Evolutionary conservation across 441 rosid species (phyloP).

Genomic region (Populus hybrid): DNA sequence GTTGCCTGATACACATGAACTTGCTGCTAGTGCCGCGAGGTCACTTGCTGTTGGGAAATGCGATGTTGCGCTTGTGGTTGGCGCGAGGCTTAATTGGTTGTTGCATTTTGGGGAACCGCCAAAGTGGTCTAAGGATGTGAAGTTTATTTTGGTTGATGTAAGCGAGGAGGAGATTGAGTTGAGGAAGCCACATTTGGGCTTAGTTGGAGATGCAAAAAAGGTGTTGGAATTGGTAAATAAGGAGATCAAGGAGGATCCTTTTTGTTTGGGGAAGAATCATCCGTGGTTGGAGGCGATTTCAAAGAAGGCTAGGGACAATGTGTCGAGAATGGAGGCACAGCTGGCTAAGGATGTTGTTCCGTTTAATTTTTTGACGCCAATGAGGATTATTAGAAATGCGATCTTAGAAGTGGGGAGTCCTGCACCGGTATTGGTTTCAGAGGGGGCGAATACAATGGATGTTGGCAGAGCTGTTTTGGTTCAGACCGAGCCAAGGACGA

Average conservation of each 20-base stretch:
- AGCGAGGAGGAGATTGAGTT: constrained; percentile 71
- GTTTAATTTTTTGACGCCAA: constrained; percentile 80
- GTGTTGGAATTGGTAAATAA: constrained; percentile 61
- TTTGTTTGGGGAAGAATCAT: constrained; percentile 71
- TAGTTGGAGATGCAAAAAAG: constrained; percentile 75
- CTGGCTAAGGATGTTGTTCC: constrained; percentile 86
- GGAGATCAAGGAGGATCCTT: constrained; percentile 85
- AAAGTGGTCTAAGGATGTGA: constrained; percentile 83
- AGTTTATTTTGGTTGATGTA: constrained; percentile 73
- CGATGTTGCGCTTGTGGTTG: constrained; percentile 84
- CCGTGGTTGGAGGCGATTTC: constrained; percentile 82
- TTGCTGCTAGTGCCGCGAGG: constrained; percentile 88
- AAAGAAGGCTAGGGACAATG: constrained; percentile 63
- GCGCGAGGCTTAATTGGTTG: constrained; percentile 94
- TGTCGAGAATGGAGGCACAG: constrained; percentile 72
- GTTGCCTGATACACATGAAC: constrained; percentile 77
- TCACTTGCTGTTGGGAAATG: constrained; percentile 92
- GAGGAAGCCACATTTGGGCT: constrained; percentile 72
- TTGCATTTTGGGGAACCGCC: constrained; percentile 96
- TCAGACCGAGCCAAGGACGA: constrained; percentile 90
- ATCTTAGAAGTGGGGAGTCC: constrained; percentile 67
- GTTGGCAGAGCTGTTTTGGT: constrained; percentile 88
- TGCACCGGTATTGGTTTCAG: constrained; percentile 80
- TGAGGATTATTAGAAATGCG: constrained; percentile 91
- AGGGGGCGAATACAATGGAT: constrained; percentile 98